These are phyloP conservation scores for Dactylorhiza incarnata DNA, from an alignment of 106 monocot species.

Conservation along the genomic window DNA sequence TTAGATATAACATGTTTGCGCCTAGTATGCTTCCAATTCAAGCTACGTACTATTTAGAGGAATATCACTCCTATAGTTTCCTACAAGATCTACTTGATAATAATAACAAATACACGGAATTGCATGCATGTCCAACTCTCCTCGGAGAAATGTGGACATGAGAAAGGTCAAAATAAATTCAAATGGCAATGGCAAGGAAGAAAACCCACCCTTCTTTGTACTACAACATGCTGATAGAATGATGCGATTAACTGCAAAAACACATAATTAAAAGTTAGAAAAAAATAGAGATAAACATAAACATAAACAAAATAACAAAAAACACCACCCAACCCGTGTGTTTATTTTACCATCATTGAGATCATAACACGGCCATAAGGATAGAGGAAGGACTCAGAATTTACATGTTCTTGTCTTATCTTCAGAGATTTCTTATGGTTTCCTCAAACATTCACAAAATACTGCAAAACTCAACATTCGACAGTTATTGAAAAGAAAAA, in stretches of 20 bases:
- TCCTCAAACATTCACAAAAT: not conserved
- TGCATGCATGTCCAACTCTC: not conserved
- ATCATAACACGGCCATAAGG: not conserved
- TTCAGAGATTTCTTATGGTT: not conserved
- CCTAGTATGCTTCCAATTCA: not conserved
- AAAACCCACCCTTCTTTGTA: conserved; percentile 87
- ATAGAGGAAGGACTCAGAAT: not conserved
- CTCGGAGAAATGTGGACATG: not conserved
- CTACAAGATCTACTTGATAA: not conserved
- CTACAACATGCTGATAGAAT: conserved; percentile 95
- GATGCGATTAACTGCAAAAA: conserved; percentile 78
- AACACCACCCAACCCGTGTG: no score
- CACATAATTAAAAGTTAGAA: conserved; percentile 10
- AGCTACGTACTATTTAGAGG: not conserved
- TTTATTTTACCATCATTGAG: not conserved
- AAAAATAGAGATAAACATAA: not conserved
- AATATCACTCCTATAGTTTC: not conserved
- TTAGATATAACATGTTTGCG: not conserved
- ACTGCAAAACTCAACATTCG: not conserved
- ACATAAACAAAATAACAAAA: not conserved
- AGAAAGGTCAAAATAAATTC: not conserved
- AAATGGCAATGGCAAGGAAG: not conserved
- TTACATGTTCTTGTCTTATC: not conserved
- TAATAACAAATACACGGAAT: not conserved
- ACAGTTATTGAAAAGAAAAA: not conserved